A percentile compares a stretch with the other conserved stretches of the same genome.
Conservation (phyloP, 768 basidiomycete species). For the Lactifluus piperatus region DNA sequence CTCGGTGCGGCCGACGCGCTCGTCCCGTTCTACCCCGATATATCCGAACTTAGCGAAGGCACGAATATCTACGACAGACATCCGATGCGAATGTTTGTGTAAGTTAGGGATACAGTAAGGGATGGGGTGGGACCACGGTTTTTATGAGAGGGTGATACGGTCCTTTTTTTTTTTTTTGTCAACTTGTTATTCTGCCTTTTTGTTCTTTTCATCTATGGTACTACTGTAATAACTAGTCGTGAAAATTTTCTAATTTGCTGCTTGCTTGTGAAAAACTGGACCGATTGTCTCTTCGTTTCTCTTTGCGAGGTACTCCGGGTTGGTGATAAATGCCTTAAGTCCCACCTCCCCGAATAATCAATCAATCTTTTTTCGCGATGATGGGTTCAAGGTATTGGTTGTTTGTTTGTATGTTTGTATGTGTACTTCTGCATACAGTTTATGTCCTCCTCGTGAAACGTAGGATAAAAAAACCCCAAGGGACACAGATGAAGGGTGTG, state of each 20-base stretch:
- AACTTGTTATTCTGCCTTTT: neutral
- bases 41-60: conserved; percentile 82
- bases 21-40: conserved; percentile 92
- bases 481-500: neutral
- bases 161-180: too few species aligned
- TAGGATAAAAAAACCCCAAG: neutral
- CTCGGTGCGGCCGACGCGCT: conserved; percentile 85
- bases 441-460: neutral
- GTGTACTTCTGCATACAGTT: neutral
- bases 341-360: too few species aligned
- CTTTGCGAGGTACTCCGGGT: too few species aligned
- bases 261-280: too few species aligned
- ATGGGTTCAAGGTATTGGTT: neutral
- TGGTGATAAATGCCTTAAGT: too few species aligned
- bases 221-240: conserved; percentile 1
- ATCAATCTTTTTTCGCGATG: neutral
- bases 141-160: too few species aligned
- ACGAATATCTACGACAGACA: conserved; percentile 85
- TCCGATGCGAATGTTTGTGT: conserved; percentile 78
- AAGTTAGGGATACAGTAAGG: neutral
- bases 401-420: neutral
- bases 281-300: too few species aligned
- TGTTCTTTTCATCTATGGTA: neutral
- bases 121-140: too few species aligned
- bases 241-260: neutral